Evolutionary conservation across 2,329 filamentous ascomycete species (phyloP), one percentile per base, ranked within the genome.

Genomic region (Passalora sequoiae): DNA sequence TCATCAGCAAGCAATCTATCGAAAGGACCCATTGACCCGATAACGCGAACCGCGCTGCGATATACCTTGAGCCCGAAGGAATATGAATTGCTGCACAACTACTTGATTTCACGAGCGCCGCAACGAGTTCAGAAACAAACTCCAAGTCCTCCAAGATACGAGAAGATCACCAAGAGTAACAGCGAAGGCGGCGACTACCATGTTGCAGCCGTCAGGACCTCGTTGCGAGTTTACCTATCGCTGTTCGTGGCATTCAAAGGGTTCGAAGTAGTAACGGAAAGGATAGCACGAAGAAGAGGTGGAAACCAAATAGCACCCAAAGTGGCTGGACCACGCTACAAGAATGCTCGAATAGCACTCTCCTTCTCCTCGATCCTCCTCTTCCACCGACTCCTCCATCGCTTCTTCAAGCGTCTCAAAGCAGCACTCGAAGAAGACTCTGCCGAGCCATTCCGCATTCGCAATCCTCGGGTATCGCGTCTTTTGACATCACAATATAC

Each of bases 351-450:
- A 43, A 74, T 95, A 7, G 91, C 89, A 0, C 72, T 89, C 6
- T 92, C 88, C 0, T 75, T 96, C 10, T 89, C 89, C 12, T 77
- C 86, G 2, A 88, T 96, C 51, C 76, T 97, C 15, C 79, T 97
- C 31, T 79, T 94, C 49, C 92, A 98, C 64, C 81, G 92, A 21
- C 74, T 95, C 1, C 80, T 97, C 19, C 88, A 91, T 68, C 86
- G 91, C 46, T 95, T 97, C 73, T 86, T 97, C 57, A 78, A 78
- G 19, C 80, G 87, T 20, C 71, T 97, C 31, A 83, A 91, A 36
- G 74, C 77, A 1, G 87, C 88, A 51, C 74, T 98, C 3, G 79
- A 94, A 25, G 78, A 86, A n/a, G 48, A 57, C n/a, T 78, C 86
- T 44, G 88, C 89, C 1, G 76, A 78, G 42, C 83, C 86, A 0